These are phyloP conservation scores for Trichophaea hybrida DNA, from an alignment of 2,329 filamentous ascomycete species.

Conservation along the genomic window DNA sequence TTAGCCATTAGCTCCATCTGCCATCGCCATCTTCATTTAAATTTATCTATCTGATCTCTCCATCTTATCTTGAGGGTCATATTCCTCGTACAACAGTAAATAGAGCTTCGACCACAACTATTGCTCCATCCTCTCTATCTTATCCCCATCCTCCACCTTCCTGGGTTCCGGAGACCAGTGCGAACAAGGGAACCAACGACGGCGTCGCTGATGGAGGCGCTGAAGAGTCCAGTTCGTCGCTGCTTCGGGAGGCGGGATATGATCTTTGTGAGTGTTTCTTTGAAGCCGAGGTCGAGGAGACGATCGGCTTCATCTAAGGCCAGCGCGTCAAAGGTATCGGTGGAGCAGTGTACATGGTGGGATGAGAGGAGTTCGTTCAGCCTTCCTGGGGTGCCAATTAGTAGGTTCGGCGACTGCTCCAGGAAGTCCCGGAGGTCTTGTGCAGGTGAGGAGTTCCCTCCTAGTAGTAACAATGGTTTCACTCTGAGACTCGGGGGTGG, in stretches of 20 bases:
- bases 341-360: conserved; percentile 71
- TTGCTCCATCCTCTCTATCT: no score
- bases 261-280: conserved; percentile 76
- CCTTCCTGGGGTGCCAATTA: conserved; percentile 82
- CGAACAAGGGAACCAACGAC: conserved; percentile 74
- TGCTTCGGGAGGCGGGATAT: conserved; percentile 79
- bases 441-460: conserved; percentile 57
- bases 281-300: conserved; percentile 84
- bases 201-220: conserved; percentile 88
- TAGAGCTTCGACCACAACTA: no score
- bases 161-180: conserved; percentile 84
- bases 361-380: conserved; percentile 77
- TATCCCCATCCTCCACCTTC: no score
- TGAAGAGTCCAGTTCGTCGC: conserved; percentile 81
- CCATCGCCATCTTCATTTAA: no score
- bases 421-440: conserved; percentile 80
- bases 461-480: conserved; percentile 77
- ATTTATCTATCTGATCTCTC: no score
- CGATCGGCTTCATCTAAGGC: conserved; percentile 92
- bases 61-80: no score
- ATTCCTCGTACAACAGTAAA: no score
- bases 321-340: conserved; percentile 79
- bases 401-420: conserved; percentile 68
- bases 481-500: conserved; percentile 31
- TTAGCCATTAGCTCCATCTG: no score